Base-by-base conservation (phyloP, 208 protist genomes). In the Leishmania martiniquensis region DNA sequence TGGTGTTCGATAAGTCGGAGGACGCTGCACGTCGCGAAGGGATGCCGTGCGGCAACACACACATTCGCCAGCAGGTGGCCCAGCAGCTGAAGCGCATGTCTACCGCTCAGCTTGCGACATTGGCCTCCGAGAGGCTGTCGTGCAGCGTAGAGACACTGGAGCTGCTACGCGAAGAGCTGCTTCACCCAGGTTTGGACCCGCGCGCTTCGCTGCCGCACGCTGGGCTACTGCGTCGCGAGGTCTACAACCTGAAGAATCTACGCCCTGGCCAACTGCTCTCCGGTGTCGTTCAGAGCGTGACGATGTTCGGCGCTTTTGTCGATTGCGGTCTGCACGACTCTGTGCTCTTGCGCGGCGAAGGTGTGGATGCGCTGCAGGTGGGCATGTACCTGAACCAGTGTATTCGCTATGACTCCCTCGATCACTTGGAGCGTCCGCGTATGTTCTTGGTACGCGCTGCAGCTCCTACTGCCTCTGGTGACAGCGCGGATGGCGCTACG, bases 291-390 rank as follows among this genome's bases (percentile, higher is more conserved):
- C 79, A 85, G 65, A 92, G 83, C 77, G 89, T 97, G 13, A 95
- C 90, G 15, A 89, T 91, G 57, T 97, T 97, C 76, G 93, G 93
- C 22, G 92, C 85, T 1, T 97, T 97, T 82, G 90, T 97, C 9
- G 91, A 97, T 84, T 91, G 86, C 65, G 93, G 93, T 29, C 75
- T 97, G 77, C 91, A 95, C 82, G 84, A 96, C 54, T 73, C 84
- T 9, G 86, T 94, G 20, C 85, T 97, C 29, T 83, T 97, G 76
- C 89, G 85, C 55, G 87, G 80, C 9, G 67, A 78, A 12, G 81
- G 76, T 29, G 81, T 92, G 75, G 87, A 94, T 75, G 75, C 74
- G 39, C 79, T 92, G 77, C 88, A 90, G 68, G 78, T 88, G 44
- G 93, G 93, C 63, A 77, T 77, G 66, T 72, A 89, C 63, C 73